Evolutionary conservation across 768 basidiomycete species (phyloP), one percentile per base, ranked within the genome.

Genomic region (Boletus vermiculosoides): DNA sequence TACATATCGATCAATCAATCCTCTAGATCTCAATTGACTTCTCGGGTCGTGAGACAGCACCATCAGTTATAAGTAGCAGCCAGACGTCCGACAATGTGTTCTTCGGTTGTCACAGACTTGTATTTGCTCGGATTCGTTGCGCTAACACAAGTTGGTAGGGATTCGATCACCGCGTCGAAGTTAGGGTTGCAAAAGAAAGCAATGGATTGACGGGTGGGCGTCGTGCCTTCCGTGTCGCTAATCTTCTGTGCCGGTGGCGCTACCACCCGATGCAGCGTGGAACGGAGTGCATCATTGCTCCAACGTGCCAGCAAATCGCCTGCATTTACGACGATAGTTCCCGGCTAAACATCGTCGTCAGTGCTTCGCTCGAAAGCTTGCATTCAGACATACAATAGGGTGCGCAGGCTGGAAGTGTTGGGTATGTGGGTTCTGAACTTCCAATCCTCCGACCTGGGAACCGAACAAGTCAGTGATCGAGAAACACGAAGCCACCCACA

Each of bases 141-240:
- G 34, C 54, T 54, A 23, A 72, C 58, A 60, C 83, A 84, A 54
- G 82, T 88, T 20, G 90, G 88, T 28, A 93, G 71, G 61, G 90
- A 90, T 16, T 83, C 76, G 53, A 94, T 85, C 55, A 79, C 75
- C 15, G 88, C 76, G 41, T 79, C 79, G 63, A 82, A 83, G 61
- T 92, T 90, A 4, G 91, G 90, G 63, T 88, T 92, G 76, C 88
- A 91, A 74, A 94, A 94, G 77, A 90, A 94, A 9, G 88, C 92
- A 50, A 93, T 87, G 10, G 88, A 90, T 66, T 91, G 89, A 28
- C 92, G 81, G 10, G 75, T 71, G 0, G 89, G 85, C 1, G 83
- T 86, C 56, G 85, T 71, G n/a, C 69, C 74, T 59, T 85, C 83
- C 7, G 73, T 75, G 9, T 78, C 75, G 60, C 69, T 80, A 54